Evolutionary conservation across 2,329 filamentous ascomycete genomes (phyloP).

Genomic region (Aschersonia sp.): DNA sequence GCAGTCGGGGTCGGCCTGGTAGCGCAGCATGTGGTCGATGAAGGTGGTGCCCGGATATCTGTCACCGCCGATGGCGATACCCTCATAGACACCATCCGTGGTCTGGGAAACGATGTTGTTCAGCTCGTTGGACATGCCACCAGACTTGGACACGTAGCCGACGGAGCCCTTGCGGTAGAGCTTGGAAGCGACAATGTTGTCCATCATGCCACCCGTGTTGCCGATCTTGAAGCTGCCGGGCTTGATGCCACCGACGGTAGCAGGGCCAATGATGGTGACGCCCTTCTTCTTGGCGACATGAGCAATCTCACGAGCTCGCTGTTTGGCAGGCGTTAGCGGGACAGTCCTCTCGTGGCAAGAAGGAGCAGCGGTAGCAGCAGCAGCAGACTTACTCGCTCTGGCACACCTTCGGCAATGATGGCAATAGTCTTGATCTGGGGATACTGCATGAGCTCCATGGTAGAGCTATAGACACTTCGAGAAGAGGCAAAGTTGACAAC

Average conservation of each 20-base stretch:
- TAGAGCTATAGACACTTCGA: constrained; percentile 95
- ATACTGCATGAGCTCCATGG: constrained; percentile 94
- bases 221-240: constrained; percentile 99
- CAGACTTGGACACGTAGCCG: constrained; percentile 98
- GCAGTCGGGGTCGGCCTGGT: constrained; percentile 92
- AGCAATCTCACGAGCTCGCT: constrained; percentile 96
- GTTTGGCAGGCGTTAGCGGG: not conserved
- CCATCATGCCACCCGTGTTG: constrained; percentile 99
- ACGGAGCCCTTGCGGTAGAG: constrained; percentile 98
- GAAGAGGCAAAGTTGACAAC: constrained; percentile 99
- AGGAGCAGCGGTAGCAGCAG: not conserved
- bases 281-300: constrained; percentile 97
- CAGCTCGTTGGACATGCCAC: constrained; percentile 99
- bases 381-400: constrained; percentile 64
- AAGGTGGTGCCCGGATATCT: constrained; percentile 98
- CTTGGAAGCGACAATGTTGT: constrained; percentile 99
- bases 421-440: constrained; percentile 98
- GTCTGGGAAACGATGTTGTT: constrained; percentile 98
- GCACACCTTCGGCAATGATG: constrained; percentile 98
- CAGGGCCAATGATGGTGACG: constrained; percentile 95
- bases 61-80: constrained; percentile 98
- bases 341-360: too few relatives aligned
- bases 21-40: constrained; percentile 94
- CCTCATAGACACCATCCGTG: constrained; percentile 97
- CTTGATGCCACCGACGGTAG: constrained; percentile 98